phyloP scores from a whole-genome alignment of 306 rosid species.

The Cercis canadensis region DNA sequence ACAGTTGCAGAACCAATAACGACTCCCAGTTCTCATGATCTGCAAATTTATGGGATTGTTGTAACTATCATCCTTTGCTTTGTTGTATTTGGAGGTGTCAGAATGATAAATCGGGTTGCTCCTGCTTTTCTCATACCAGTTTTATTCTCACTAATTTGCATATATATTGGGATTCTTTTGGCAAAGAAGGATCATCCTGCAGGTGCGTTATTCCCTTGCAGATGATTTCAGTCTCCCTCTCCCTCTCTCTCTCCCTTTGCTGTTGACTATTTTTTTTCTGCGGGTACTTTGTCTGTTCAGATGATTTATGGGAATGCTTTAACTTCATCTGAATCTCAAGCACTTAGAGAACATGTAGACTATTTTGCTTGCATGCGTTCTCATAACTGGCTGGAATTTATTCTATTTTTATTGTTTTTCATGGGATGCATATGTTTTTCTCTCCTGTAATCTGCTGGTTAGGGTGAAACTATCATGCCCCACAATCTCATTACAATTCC shows the following conservation, averaged over 20 bases:
- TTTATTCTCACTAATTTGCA: conserved; percentile 80
- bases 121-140: conserved; percentile 97
- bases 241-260: background rate
- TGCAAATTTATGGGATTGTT: conserved; percentile 95
- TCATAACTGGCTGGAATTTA: conserved; percentile 14
- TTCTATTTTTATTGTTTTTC: conserved; percentile 32
- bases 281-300: conserved; percentile 4
- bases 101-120: conserved; percentile 97
- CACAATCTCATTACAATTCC: background rate
- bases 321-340: conserved; percentile 17
- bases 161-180: conserved; percentile 75
- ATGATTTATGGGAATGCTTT: conserved; percentile 14
- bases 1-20: conserved; percentile 62
- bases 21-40: conserved; percentile 82
- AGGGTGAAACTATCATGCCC: background rate
- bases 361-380: background rate
- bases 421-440: conserved; percentile 5
- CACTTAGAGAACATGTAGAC: conserved; percentile 2
- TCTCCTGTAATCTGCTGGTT: conserved; percentile 12
- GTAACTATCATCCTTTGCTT: conserved; percentile 94
- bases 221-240: background rate
- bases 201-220: conserved; percentile 54
- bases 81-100: conserved; percentile 98
- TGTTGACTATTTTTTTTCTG: conserved; percentile 13
- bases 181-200: conserved; percentile 76